Base-by-base conservation (phyloP, 176 grass and related monocot genomes). In the Chrysopogon serrulatus region DNA sequence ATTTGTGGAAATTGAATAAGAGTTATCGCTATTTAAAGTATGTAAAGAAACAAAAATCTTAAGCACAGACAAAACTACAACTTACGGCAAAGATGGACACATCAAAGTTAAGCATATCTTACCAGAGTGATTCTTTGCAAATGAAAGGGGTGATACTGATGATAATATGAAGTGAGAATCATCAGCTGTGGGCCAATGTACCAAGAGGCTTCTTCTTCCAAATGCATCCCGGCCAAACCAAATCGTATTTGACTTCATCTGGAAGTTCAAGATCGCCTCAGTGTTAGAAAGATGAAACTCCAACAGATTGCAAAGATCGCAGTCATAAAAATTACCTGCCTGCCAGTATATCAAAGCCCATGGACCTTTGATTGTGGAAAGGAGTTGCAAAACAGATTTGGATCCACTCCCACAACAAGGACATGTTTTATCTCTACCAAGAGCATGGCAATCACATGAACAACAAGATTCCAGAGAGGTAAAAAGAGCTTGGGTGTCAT, bases 281-380 rank as follows among this genome's bases (percentile, higher is more conserved):
- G 69, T 77, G 69, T 80, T 47, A 85, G 68, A 77, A 85, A 84
- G 35, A 26, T 56, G 13, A 42, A 79, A 68, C 34, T 47, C 44
- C 9, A 80, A 56, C 13, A 70, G 63, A 63, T 1, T n/a, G 31
- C 32, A 84, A 83, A 65, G 28, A 35, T 53, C 10, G 24, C 23
- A 65, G 57, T 39, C 48, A 56, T 68, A 14, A 32, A 41, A 71
- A 78, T 33, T 91, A 96, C 93, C 86, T 88, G 90, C 96, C 93
- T 98, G 89, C 93, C 91, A 95, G 65, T 94, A 98, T 84, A 95
- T 88, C 72, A 98, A 95, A 79, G 93, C 90, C 93, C 96, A 98
- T 44, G 96, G 93, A 0, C 96, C 96, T 82, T 82, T 84, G 47
- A 98, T 93, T 30, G 68, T 91, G 66, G 96, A 98, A 78, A 98